These are phyloP conservation scores for Plasmodium vivax DNA, from an alignment of 169 alveolate species.

Conservation along the genomic window DNA sequence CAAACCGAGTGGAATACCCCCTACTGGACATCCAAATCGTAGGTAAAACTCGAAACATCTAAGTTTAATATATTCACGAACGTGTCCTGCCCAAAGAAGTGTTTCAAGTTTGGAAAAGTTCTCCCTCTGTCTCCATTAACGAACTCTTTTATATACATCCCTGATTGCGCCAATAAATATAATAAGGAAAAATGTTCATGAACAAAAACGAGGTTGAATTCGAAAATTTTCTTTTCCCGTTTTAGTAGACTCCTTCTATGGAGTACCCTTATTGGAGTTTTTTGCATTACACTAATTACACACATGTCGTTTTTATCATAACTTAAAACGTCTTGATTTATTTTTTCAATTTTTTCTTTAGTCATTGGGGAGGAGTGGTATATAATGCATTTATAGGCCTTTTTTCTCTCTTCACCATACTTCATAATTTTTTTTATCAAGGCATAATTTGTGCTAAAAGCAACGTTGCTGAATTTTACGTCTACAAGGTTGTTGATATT, in stretches of 20 bases:
- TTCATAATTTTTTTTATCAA: slow-evolving; percentile 72
- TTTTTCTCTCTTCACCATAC: slow-evolving; percentile 73
- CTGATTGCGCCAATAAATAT: slow-evolving; percentile 88
- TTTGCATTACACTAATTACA: slow-evolving; percentile 79
- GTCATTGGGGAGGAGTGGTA: slow-evolving; percentile 67
- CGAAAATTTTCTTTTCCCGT: slow-evolving; percentile 84
- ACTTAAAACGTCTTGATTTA: slow-evolving; percentile 43
- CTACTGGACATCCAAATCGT: background rate
- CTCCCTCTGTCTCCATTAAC: slow-evolving; percentile 93
- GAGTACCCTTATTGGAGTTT: slow-evolving; percentile 92
- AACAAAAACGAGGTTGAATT: slow-evolving; percentile 80
- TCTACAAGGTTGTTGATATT: slow-evolving; percentile 30
- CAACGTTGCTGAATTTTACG: slow-evolving; percentile 61
- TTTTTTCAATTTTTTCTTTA: slow-evolving; percentile 45
- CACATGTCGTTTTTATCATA: slow-evolving; percentile 33
- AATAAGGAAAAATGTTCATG: slow-evolving; percentile 88
- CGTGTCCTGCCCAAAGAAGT: slow-evolving; percentile 76
- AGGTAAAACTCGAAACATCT: slow-evolving; percentile 53
- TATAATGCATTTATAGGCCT: slow-evolving; percentile 71
- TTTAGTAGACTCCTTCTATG: slow-evolving; percentile 89
- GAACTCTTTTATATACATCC: slow-evolving; percentile 93
- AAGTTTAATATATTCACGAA: slow-evolving; percentile 69
- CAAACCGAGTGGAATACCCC: background rate
- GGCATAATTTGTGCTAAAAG: slow-evolving; percentile 64
- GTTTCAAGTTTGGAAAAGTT: slow-evolving; percentile 89